phyloP scores from a whole-genome alignment of 345 rosid species.

The Angophora floribunda region DNA sequence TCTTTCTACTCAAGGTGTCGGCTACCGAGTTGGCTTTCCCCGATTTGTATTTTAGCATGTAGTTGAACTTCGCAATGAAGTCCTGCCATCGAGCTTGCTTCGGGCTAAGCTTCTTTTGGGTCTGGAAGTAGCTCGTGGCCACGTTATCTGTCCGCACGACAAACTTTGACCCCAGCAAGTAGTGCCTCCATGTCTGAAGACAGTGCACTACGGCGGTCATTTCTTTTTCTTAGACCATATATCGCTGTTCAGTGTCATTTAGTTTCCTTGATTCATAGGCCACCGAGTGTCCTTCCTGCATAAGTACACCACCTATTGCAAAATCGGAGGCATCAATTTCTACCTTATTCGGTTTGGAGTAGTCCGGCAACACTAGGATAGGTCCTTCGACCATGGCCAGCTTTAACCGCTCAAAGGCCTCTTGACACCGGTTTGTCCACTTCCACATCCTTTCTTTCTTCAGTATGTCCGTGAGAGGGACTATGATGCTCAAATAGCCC shows the following conservation, averaged over 20 bases:
- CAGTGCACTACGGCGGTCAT: background rate
- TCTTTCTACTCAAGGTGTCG: background rate
- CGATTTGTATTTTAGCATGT: background rate
- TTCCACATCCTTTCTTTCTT: background rate
- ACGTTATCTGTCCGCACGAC: background rate
- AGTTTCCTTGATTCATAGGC: background rate
- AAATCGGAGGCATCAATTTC: background rate
- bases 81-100: background rate
- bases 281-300: fast-evolving
- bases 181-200: background rate
- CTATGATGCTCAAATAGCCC: no score
- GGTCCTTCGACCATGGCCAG: background rate
- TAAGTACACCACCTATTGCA: background rate
- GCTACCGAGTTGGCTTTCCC: fast-evolving
- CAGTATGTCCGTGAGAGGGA: no score
- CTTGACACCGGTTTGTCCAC: fast-evolving
- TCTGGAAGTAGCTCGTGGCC: background rate
- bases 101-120: background rate
- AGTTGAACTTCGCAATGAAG: background rate
- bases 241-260: fast-evolving
- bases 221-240: background rate
- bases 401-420: fast-evolving
- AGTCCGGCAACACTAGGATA: background rate
- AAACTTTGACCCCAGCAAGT: fast-evolving
- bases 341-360: background rate